Evolutionary conservation across 2,329 filamentous ascomycete genomes (phyloP).

Genomic region (Trichoderma pleuroti): DNA sequence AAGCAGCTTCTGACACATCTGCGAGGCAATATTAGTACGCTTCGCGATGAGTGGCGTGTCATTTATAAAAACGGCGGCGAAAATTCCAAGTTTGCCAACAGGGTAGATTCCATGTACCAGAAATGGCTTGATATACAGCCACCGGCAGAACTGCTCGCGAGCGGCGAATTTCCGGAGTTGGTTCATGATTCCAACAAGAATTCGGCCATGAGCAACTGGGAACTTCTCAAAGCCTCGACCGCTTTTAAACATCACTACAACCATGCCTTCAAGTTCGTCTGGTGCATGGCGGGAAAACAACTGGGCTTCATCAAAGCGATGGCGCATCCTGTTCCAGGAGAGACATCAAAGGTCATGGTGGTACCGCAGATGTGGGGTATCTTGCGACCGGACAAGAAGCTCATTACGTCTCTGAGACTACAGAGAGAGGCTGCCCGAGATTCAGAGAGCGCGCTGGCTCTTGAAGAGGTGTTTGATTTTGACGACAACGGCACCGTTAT

Average conservation of each 20-base stretch:
- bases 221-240: constrained; percentile 49
- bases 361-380: constrained; percentile 36
- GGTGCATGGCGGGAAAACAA: constrained; percentile 48
- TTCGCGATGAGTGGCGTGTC: constrained; percentile 36
- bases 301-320: constrained; percentile 46
- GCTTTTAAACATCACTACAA: constrained; percentile 41
- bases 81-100: constrained; percentile 25
- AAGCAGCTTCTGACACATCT: constrained; percentile 35
- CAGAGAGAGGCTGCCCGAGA: constrained; percentile 23
- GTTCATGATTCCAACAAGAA: constrained; percentile 29
- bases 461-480: constrained; percentile 30
- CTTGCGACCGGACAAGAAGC: constrained; percentile 36
- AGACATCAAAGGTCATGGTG: constrained; percentile 31
- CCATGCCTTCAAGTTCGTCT: constrained; percentile 35
- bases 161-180: constrained; percentile 23
- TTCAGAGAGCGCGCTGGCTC: constrained; percentile 25
- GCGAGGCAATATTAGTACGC: constrained; percentile 29
- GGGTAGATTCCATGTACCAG: constrained; percentile 37
- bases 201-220: constrained; percentile 40
- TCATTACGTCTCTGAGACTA: constrained; percentile 25
- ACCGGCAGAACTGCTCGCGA: constrained; percentile 22
- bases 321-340: neutral
- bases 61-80: constrained; percentile 10
- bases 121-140: constrained; percentile 44
- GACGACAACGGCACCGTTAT: constrained; percentile 30